phyloP scores from a whole-genome alignment of 2,329 filamentous ascomycete species.

The Arthroderma sp. region DNA sequence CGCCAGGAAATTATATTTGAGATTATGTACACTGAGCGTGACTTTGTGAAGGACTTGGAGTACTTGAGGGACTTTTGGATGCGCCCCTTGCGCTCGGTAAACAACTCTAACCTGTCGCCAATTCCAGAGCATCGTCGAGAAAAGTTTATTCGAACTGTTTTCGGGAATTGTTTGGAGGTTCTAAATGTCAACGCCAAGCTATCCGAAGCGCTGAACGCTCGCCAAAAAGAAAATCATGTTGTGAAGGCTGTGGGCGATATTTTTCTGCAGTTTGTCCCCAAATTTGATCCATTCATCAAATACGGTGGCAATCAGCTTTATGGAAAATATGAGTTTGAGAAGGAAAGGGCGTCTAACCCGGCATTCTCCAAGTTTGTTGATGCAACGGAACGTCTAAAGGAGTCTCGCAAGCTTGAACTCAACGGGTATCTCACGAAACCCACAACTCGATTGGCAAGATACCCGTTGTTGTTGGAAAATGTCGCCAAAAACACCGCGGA shows the following conservation, averaged over 20 bases:
- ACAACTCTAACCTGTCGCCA: conserved; percentile 53
- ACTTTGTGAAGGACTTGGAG: conserved; percentile 97
- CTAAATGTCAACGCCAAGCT: conserved; percentile 82
- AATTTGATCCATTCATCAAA: conserved; percentile 89
- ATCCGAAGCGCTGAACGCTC: conserved; percentile 71
- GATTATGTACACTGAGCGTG: conserved; percentile 94
- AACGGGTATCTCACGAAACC: conserved; percentile 98
- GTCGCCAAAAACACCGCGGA: conserved; percentile 85
- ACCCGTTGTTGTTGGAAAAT: conserved; percentile 81
- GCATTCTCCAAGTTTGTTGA: conserved; percentile 86
- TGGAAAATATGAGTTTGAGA: conserved; percentile 96
- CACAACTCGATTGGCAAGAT: conserved; percentile 85
- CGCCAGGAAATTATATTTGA: conserved; percentile 96
- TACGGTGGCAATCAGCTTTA: conserved; percentile 94
- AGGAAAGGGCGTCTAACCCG: conserved; percentile 76
- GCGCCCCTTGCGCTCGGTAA: conserved; percentile 66
- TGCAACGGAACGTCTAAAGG: conserved; percentile 88
- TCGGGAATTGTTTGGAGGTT: conserved; percentile 91
- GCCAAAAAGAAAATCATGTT: conserved; percentile 81
- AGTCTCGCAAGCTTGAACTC: conserved; percentile 89
- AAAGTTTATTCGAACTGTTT: conserved; percentile 84
- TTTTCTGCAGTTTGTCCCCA: conserved; percentile 80
- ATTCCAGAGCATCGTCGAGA: conserved; percentile 81
- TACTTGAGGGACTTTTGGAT: conserved; percentile 99
- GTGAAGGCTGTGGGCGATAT: conserved; percentile 87